phyloP scores from a whole-genome alignment of 768 basidiomycete genomes.

The Lepiota subincarnata region DNA sequence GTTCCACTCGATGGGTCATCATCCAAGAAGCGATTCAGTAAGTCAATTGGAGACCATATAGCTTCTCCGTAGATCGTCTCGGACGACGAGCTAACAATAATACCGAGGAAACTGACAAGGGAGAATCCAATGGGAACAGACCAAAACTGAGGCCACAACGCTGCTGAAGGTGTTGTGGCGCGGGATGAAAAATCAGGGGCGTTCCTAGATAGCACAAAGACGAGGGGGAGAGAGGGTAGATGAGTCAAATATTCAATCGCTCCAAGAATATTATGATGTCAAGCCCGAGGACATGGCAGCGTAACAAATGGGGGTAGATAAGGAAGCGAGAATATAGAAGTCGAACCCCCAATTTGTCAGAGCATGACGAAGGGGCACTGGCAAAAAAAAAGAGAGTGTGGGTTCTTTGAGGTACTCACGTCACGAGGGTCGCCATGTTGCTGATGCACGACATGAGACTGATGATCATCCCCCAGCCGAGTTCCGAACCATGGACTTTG shows the following conservation, averaged over 20 bases:
- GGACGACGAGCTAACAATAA: conserved; percentile 77
- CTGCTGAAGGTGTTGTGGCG: conserved; percentile 51
- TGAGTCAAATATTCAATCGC: background rate
- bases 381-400: background rate
- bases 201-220: conserved; percentile 38
- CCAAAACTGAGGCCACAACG: conserved; percentile 62
- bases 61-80: conserved; percentile 71
- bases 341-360: background rate
- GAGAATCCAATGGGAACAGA: conserved; percentile 72
- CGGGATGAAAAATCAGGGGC: conserved; percentile 76
- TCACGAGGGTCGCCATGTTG: conserved; percentile 74
- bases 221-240: background rate
- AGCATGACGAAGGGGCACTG: background rate
- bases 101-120: conserved; percentile 73
- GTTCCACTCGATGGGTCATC: conserved; percentile 57
- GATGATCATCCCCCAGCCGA: conserved; percentile 73
- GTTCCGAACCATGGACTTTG: conserved; percentile 57
- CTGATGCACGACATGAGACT: conserved; percentile 75
- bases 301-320: conserved; percentile 9
- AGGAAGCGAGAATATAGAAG: background rate
- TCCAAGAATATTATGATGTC: conserved; percentile 1
- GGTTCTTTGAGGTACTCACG: conserved; percentile 34
- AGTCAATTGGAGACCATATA: conserved; percentile 76
- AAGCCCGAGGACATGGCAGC: conserved; percentile 3
- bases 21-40: conserved; percentile 67